Percentiles rank a stretch among this genome's conserved stretches.
These are phyloP conservation scores for Elaeis oleifera DNA, from an alignment of 202 grass and related monocot genomes.

Conservation along the genomic window DNA sequence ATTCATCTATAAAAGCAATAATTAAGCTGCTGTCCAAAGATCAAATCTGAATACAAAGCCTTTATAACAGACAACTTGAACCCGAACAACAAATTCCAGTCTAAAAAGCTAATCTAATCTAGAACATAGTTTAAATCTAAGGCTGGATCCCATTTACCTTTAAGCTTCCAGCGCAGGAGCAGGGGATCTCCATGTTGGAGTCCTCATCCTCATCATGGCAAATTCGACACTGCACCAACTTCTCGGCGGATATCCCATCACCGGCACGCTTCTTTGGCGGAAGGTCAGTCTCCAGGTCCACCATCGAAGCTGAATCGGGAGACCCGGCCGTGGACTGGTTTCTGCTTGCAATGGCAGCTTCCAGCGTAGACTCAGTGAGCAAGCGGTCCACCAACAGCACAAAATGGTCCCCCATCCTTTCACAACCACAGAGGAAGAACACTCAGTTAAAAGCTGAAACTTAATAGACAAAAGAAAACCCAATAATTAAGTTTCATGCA, in stretches of 20 bases:
- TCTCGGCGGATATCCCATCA: slow-evolving; percentile 27
- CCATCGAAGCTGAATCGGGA: neutral
- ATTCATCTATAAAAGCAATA: too few species aligned
- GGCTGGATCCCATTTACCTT: slow-evolving; percentile 28
- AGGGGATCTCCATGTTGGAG: slow-evolving; percentile 65
- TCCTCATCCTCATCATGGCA: slow-evolving; percentile 74
- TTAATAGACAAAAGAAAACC: too few species aligned
- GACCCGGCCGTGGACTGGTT: slow-evolving; percentile 16
- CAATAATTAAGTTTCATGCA: too few species aligned
- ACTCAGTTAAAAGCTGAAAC: slow-evolving; percentile 2
- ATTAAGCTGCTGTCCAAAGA: too few species aligned
- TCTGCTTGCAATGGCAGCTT: slow-evolving; percentile 31
- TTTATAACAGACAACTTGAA: too few species aligned
- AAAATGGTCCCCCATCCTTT: slow-evolving; percentile 74
- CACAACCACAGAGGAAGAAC: neutral
- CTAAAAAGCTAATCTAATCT: too few species aligned
- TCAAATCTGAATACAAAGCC: too few species aligned
- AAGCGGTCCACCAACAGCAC: slow-evolving; percentile 54
- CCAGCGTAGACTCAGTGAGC: slow-evolving; percentile 71
- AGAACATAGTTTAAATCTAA: neutral
- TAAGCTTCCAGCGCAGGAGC: slow-evolving; percentile 71
- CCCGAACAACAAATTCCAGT: too few species aligned
- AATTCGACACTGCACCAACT: slow-evolving; percentile 68
- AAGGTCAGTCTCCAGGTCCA: neutral
- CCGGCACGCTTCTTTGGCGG: neutral